Conservation (phyloP, 2,329 filamentous ascomycete genomes). For the Graphilbum fragrans region DNA sequence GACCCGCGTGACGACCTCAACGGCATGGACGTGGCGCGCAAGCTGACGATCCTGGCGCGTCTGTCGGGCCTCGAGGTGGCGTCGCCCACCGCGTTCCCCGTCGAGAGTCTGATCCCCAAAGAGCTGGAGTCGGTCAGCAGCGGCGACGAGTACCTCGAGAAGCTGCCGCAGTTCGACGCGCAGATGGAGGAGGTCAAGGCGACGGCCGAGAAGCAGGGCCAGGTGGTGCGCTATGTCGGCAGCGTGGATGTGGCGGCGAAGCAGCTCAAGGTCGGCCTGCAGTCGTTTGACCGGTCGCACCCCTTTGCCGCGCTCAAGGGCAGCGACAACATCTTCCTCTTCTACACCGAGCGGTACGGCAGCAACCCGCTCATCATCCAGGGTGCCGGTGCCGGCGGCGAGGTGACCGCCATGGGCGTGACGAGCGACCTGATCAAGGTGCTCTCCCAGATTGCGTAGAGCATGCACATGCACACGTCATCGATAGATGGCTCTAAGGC, state of each 20-base stretch:
- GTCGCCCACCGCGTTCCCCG: constrained; percentile 79
- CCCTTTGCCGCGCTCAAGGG: constrained; percentile 92
- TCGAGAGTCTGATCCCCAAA: constrained; percentile 83
- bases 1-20: constrained; percentile 81
- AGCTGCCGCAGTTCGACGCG: constrained; percentile 70
- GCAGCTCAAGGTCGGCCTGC: constrained; percentile 79
- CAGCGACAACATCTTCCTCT: constrained; percentile 97
- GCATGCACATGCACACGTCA: no score
- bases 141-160: constrained; percentile 76
- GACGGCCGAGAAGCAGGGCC: constrained; percentile 75
- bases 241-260: constrained; percentile 77
- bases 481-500: no score
- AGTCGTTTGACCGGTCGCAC: constrained; percentile 78
- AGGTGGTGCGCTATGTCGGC: constrained; percentile 88
- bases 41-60: constrained; percentile 87
- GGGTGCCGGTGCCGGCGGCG: constrained; percentile 84
- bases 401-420: constrained; percentile 96
- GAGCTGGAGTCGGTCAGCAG: constrained; percentile 67
- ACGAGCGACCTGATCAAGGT: constrained; percentile 90
- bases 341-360: constrained; percentile 93
- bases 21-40: constrained; percentile 83
- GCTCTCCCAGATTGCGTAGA: constrained; percentile 52
- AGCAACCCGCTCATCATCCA: constrained; percentile 86
- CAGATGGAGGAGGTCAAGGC: constrained; percentile 82
- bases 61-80: constrained; percentile 71